Evolutionary conservation across 192 early-diverging fungal genomes (phyloP), one percentile per base, ranked within the genome.

Genomic region (Gigaspora rosea): DNA sequence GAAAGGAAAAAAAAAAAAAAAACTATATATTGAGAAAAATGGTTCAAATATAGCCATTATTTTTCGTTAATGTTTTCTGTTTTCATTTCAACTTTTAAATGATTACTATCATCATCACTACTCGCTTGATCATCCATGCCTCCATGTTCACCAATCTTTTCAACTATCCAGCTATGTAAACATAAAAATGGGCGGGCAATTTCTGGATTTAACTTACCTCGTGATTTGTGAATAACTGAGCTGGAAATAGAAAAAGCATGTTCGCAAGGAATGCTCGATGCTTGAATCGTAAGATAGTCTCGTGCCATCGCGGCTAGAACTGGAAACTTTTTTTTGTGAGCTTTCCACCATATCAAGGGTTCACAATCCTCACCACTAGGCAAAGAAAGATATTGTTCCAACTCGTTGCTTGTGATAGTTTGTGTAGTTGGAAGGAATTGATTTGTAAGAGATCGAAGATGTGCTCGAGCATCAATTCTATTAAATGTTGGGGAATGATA

Each of bases 321-420:
- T 11, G 59, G 59, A 62, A 62, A 62, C 12, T 62, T 32, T 1
- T 35, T 62, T 62, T 3, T 15, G 15, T 62, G 32, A 3, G 59
- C 32, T 62, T 35, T 3, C 59, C 59, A 62, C 59, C 59, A 62
- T 1, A 62, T 22, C 22, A 62, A 32, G 0, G 59, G 48, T 8
- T 70, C 20, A 15, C 9, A 50, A 16, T 71, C 16, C 20, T 71
- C 22, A 20, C 51, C 69, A 20, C 32, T 12, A 12, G 69, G 7
- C 12, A 52, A 49, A 22, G 20, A 70, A 13, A 70, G 50, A 70
- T 70, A 70, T 65, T 15, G 32, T 65, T 65, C 63, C 46, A 65
- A 33, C 35, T 65, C 63, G 36, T 65, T 41, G 36, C 6, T 65
- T 65, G 11, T 35, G 4, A 41, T 6, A 46, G 18, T 9, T 22